These are phyloP conservation scores for Plenodomus biglobosus DNA, from an alignment of 2,329 filamentous ascomycete species.

Conservation along the genomic window DNA sequence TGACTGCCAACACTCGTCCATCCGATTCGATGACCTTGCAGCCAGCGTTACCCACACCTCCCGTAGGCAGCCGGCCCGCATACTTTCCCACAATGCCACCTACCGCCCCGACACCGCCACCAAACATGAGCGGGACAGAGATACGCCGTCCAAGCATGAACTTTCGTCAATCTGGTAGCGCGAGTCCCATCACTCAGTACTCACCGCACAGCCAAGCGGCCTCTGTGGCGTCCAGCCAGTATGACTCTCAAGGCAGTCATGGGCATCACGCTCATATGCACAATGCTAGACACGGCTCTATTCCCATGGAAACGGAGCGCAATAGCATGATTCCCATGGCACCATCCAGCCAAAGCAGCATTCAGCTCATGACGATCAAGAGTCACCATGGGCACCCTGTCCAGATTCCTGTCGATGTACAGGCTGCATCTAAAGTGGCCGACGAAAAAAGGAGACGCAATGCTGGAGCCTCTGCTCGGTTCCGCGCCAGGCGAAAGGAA, in stretches of 20 bases:
- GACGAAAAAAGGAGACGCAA: constrained; percentile 86
- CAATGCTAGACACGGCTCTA: constrained; percentile 39
- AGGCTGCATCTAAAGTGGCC: constrained; percentile 77
- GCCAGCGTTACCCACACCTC: constrained; percentile 52
- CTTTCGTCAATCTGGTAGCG: constrained; percentile 47
- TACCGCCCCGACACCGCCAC: constrained; percentile 39
- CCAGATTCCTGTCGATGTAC: constrained; percentile 72
- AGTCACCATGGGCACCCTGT: constrained; percentile 54
- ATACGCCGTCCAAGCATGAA: constrained; percentile 35
- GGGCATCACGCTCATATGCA: constrained; percentile 23
- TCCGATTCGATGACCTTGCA: constrained; percentile 50
- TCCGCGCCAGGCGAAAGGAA: constrained; percentile 79
- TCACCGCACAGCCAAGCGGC: constrained; percentile 41
- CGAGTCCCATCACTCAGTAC: constrained; percentile 53
- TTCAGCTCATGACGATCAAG: constrained; percentile 57
- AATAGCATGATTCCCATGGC: constrained; percentile 49
- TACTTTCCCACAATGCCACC: constrained; percentile 38
- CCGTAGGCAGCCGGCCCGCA: constrained; percentile 40
- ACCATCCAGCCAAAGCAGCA: constrained; percentile 51
- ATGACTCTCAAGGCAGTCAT: constrained; percentile 38
- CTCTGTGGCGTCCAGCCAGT: constrained; percentile 39
- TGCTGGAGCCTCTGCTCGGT: constrained; percentile 80
- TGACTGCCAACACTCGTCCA: constrained; percentile 46
- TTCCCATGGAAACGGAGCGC: constrained; percentile 39
- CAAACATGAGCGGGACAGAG: constrained; percentile 26